Conservation (phyloP, 225 moss, liverwort and hornwort genomes). For the Rhytidiadelphus loreus region DNA sequence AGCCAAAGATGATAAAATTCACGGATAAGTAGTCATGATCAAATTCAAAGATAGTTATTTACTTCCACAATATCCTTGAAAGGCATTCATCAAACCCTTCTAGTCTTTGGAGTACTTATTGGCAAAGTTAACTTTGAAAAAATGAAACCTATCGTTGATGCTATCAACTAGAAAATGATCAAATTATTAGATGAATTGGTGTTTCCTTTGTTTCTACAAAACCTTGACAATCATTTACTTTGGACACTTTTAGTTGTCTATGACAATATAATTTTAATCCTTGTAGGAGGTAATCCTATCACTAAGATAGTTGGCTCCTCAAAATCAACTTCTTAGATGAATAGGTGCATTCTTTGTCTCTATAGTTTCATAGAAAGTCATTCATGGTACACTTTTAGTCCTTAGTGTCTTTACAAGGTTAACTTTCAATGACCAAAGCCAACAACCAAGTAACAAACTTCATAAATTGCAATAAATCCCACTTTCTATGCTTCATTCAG, state of each 20-base stretch:
- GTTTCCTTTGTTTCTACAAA: background rate
- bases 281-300: rapidly evolving
- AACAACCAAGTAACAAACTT: background rate
- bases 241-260: rapidly evolving
- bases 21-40: background rate
- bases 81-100: background rate
- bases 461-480: background rate
- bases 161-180: too few species aligned
- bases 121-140: rapidly evolving
- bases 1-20: background rate
- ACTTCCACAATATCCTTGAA: rapidly evolving
- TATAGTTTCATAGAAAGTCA: background rate
- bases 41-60: too few species aligned
- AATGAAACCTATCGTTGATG: too few species aligned
- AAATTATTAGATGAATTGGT: background rate
- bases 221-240: background rate
- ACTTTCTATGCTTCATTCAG: background rate
- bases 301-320: background rate
- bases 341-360: background rate
- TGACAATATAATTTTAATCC: background rate
- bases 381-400: background rate
- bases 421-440: background rate
- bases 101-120: background rate
- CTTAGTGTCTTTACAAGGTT: background rate
- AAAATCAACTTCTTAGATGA: too few species aligned